Base-by-base conservation (phyloP, 2,329 filamentous ascomycete genomes). In the Dactylellina sp. region DNA sequence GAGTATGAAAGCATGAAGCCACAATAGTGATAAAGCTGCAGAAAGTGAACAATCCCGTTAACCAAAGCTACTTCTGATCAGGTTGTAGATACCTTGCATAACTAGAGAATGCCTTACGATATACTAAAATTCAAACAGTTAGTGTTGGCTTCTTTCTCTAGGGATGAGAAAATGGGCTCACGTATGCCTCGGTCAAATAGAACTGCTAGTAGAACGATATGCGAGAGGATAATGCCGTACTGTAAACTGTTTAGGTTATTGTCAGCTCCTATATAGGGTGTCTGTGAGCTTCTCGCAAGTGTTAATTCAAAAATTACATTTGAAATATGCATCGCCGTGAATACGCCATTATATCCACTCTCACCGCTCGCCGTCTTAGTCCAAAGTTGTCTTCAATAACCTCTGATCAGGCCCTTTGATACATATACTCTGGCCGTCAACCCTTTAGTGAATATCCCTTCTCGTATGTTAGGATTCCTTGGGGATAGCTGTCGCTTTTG, bases 1-100 rank as follows among this genome's bases (percentile, higher is more conserved):
- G 7, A 46, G 46, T 1, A 39, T 66, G 9, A 62, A 47, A 7
- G 40, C 47, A 50, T 74, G 56, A 18, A 74, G 55, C 61, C 61
- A 66, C n/a, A 74, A 22, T 28, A 74, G 35, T 35, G 47, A 61
- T 16, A 66, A 28, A 11, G 70, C 70, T 74, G 42, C 22, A 6
- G 28, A 32, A 40, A 9, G 22, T 25, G 37, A 40, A 20, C 25
- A 24, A 14, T 47, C n/a, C n/a, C n/a, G 3, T 28, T 50, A 49
- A 50, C 5, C 49, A 1, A 20, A 2, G 35, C 16, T n/a, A 2
- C 40, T 5, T 9, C 35, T n/a, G 14, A 24, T 3, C 18, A n/a
- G 12, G 20, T n/a, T 22, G n/a, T 32, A 32, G 14, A 9, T 44
- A 20, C 16, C 14, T 39, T 9, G 18, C 7, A n/a, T 12, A 4